Base-by-base conservation (phyloP, 2,329 filamentous ascomycete species). In the Colletotrichum sp. region DNA sequence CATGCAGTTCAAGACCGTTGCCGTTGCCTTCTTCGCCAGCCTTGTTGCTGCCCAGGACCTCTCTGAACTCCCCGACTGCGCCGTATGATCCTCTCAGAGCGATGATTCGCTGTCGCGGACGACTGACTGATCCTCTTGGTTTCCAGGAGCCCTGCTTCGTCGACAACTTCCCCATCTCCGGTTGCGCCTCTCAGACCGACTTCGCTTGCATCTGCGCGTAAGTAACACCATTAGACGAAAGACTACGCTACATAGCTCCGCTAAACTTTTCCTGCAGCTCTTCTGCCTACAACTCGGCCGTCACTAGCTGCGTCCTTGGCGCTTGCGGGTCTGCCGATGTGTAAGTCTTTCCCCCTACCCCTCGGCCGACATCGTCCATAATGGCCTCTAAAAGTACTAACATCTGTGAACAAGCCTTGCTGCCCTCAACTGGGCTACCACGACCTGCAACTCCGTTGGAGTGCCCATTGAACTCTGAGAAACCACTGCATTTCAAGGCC, bases 1-100 rank as follows among this genome's bases (percentile, higher is more conserved):
- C 69, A 83, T 83, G 81, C 78, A 80, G 44, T 77, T 82, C 77
- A 77, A 72, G 39, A 75, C 72, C 55, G 32, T 75, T 59, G 57
- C 78, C 72, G 12, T 77, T 32, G 44, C 79, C 52, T 55, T 82
- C 55, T 78, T 82, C 63, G 61, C 80, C 61, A 72, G 77, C 62
- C 39, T 77, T 13, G 62, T 78, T 36, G 71, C 77, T 52, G 61
- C 80, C 29, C 81, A 81, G 59, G 75, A 77, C 32, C 39, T 76
- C 22, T 72, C 73, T 16, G 15, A 15, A 3, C 63, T 76, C 16
- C 64, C 73, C 11, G 64, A 69, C 57, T 76, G 70, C 64, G 63
- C 73, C 27, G 73, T 76, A 73, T 12, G 73, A 49, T 52, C 8
- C n/a, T 12, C 12, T 52, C n/a, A 7, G n/a, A n/a, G 44, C 44